Conservation (phyloP, 208 protist species). For the Leishmania braziliensis region DNA sequence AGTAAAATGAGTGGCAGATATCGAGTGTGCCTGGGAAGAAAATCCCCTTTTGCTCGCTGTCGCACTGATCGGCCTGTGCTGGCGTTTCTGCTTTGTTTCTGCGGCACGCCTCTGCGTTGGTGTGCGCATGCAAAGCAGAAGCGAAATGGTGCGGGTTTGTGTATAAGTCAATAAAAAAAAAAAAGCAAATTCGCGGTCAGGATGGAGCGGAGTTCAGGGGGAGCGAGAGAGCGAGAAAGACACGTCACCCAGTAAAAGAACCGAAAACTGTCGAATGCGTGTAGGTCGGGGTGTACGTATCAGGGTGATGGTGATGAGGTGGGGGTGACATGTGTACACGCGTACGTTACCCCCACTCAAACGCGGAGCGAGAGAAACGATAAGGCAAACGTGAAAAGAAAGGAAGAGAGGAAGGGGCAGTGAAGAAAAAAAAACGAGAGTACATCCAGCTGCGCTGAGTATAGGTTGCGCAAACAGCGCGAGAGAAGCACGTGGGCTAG, state of each 20-base stretch:
- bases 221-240: background rate
- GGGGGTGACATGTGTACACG: background rate
- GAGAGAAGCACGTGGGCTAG: background rate
- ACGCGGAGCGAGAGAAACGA: background rate
- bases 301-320: background rate
- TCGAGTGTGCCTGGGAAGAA: background rate
- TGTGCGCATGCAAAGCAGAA: conserved; percentile 6
- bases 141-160: background rate
- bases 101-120: conserved; percentile 8
- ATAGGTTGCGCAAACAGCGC: background rate
- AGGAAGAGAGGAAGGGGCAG: conserved; percentile 11
- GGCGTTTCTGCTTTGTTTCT: background rate
- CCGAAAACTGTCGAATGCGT: background rate
- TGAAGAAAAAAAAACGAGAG: background rate
- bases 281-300: background rate
- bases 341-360: background rate
- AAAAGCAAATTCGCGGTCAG: background rate
- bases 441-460: background rate
- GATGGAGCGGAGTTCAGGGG: background rate
- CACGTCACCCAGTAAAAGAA: background rate
- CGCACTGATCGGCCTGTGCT: background rate
- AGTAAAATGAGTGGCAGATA: no score
- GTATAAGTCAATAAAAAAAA: background rate
- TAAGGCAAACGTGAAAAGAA: background rate
- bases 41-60: background rate